phyloP scores from a whole-genome alignment of 2,329 filamentous ascomycete species.

The Cadophora luteo-olivacea region DNA sequence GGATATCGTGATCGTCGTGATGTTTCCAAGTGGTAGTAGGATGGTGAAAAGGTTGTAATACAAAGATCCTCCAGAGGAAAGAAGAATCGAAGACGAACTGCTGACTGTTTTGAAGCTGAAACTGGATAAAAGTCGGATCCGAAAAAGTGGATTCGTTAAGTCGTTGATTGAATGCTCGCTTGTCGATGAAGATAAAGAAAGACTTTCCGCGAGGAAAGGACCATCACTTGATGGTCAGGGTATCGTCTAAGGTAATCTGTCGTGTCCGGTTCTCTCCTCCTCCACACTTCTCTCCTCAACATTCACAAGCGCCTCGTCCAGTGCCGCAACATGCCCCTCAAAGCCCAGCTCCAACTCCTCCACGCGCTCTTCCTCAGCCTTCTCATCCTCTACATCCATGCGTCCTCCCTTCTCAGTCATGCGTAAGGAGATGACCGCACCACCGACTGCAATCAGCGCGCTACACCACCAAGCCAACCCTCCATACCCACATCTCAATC shows the following conservation, averaged over 20 bases:
- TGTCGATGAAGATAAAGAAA: neutral
- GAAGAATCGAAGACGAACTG: slow-evolving; percentile 1
- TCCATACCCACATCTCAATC: slow-evolving; percentile 80
- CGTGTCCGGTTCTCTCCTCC: neutral
- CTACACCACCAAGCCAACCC: slow-evolving; percentile 95
- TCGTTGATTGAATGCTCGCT: slow-evolving; percentile 15
- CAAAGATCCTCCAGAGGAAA: slow-evolving; percentile 19
- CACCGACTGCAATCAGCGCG: slow-evolving; percentile 75
- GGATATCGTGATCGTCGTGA: neutral
- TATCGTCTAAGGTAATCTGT: slow-evolving; percentile 12
- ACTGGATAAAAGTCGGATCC: neutral
- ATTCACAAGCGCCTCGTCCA: slow-evolving; percentile 37
- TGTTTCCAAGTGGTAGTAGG: neutral
- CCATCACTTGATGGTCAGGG: slow-evolving; percentile 16
- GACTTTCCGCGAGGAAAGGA: slow-evolving; percentile 15
- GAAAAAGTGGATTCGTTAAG: slow-evolving; percentile 1
- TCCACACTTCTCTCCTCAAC: neutral
- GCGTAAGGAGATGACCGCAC: slow-evolving; percentile 76
- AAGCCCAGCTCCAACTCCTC: slow-evolving; percentile 34
- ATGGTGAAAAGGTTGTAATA: neutral
- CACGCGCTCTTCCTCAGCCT: slow-evolving; percentile 33
- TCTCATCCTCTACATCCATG: slow-evolving; percentile 43
- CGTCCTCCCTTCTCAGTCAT: slow-evolving; percentile 65
- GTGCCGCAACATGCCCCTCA: slow-evolving; percentile 38
- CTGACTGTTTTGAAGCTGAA: neutral